phyloP scores from a whole-genome alignment of 2,329 filamentous ascomycete species.

The Sporothrix humicola region DNA sequence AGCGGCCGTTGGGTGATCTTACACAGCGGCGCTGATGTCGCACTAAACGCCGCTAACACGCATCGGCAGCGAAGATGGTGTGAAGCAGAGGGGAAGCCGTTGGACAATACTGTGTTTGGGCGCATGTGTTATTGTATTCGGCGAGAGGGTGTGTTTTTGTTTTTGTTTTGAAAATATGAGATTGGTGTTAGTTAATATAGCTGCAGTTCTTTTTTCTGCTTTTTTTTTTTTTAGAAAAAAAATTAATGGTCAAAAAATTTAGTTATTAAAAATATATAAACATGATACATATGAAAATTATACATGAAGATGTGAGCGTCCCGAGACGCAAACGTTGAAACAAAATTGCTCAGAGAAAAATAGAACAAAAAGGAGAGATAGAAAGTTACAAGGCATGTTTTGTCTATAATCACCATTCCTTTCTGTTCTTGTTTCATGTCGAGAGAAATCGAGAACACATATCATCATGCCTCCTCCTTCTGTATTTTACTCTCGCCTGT shows the following conservation, averaged over 20 bases:
- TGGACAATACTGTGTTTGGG: not conserved
- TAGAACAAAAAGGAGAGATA: not conserved
- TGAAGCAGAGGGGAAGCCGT: conserved; percentile 20
- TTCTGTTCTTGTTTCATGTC: no score
- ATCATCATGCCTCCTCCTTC: not conserved
- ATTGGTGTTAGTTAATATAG: not conserved
- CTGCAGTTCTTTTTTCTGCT: no score
- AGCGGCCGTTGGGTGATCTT: not conserved
- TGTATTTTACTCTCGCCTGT: not conserved
- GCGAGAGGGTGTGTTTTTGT: not conserved
- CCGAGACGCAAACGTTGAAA: no score
- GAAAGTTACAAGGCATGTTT: no score
- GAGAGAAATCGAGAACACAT: not conserved
- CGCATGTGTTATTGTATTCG: not conserved
- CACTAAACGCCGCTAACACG: conserved; percentile 28
- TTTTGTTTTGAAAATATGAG: not conserved
- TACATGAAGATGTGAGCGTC: no score
- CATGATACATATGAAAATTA: not conserved
- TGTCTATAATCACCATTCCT: no score
- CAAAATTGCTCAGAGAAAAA: not conserved
- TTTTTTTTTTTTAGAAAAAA: no score
- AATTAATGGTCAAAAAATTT: no score
- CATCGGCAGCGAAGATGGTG: conserved; percentile 10
- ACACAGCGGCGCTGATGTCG: not conserved
- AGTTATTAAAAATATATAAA: not conserved